Evolutionary conservation across 2,329 filamentous ascomycete genomes (phyloP).

Genomic region (Aspergillus thermomutatus): DNA sequence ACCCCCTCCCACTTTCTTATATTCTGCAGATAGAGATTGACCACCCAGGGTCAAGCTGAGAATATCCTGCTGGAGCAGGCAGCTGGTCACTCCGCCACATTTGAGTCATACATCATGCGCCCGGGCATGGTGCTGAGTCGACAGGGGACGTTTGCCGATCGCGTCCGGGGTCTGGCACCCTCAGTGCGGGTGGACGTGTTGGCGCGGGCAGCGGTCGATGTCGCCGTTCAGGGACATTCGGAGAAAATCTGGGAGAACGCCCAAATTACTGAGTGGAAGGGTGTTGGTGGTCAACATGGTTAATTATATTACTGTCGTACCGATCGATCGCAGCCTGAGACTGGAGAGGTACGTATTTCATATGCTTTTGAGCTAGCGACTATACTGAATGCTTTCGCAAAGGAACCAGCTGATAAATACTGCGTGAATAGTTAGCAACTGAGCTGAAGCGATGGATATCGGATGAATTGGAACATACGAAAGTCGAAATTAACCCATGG

Average conservation of each 20-base stretch:
- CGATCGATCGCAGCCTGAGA: neutral
- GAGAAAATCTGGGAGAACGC: conserved; percentile 16
- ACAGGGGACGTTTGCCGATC: conserved; percentile 5
- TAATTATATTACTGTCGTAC: neutral
- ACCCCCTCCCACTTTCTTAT: neutral
- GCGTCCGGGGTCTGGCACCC: conserved; percentile 9
- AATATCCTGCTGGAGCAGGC: conserved; percentile 12
- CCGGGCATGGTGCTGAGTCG: conserved; percentile 14
- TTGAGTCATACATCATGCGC: conserved; percentile 18
- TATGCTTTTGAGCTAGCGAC: neutral
- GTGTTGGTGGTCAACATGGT: neutral
- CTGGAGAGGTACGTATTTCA: neutral
- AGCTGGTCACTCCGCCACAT: conserved; percentile 7
- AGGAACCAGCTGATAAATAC: neutral
- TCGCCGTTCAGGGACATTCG: conserved; percentile 11
- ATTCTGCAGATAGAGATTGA: neutral
- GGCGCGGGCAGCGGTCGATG: conserved; percentile 11
- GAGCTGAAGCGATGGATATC: no score
- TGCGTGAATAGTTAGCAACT: no score
- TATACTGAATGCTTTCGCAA: neutral
- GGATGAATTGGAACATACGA: no score
- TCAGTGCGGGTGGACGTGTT: conserved; percentile 15
- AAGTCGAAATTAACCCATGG: no score
- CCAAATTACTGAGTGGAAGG: neutral
- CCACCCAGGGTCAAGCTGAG: conserved; percentile 16